These are phyloP conservation scores for Parmales sp. DNA, from an alignment of 108 stramenopile genomes.

Conservation along the genomic window DNA sequence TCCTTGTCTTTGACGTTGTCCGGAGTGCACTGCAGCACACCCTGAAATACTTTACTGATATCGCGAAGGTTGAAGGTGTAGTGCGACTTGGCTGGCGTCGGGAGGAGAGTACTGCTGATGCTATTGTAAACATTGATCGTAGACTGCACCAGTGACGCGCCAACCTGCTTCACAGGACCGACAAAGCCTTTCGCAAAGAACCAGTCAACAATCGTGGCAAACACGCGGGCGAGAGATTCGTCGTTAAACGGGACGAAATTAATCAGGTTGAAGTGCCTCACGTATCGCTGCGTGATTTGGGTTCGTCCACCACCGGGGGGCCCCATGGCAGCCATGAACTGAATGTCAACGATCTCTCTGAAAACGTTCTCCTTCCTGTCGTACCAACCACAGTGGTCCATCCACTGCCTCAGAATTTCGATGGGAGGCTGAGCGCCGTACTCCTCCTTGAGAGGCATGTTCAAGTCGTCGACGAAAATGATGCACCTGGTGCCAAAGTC, in stretches of 20 bases:
- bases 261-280: constrained; percentile 56
- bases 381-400: constrained; percentile 72
- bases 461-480: constrained; percentile 78
- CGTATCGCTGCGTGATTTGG: constrained; percentile 73
- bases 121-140: constrained; percentile 63
- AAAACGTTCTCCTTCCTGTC: constrained; percentile 70
- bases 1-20: constrained; percentile 18
- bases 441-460: constrained; percentile 81
- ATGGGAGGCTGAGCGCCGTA: constrained; percentile 78
- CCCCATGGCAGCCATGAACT: constrained; percentile 80
- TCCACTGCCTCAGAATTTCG: constrained; percentile 72
- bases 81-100: constrained; percentile 71
- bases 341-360: constrained; percentile 74
- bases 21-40: constrained; percentile 46
- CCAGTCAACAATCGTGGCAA: constrained; percentile 65
- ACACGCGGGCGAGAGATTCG: constrained; percentile 63
- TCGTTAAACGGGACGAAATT: constrained; percentile 53
- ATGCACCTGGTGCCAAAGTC: constrained; percentile 68
- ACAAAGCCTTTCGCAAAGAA: constrained; percentile 57
- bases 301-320: constrained; percentile 72
- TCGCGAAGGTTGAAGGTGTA: constrained; percentile 93
- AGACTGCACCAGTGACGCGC: constrained; percentile 42
- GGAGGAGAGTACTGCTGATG: constrained; percentile 64
- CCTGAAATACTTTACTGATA: constrained; percentile 75
- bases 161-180: constrained; percentile 35